These are phyloP conservation scores for Gelatoporia subvermispora DNA, from an alignment of 768 basidiomycete species.

Conservation along the genomic window DNA sequence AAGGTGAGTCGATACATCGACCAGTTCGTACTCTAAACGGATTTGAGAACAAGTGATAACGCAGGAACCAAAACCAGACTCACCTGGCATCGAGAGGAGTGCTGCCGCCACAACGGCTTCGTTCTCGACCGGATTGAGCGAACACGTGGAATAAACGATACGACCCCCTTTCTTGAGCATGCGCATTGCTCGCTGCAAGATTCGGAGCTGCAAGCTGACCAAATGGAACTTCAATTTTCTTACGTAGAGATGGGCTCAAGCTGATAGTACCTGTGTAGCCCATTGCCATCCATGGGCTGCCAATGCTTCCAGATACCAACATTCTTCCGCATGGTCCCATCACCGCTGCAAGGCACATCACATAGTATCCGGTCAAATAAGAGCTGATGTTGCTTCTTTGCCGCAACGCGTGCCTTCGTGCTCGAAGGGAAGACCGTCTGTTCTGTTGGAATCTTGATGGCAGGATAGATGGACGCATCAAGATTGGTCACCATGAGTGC, in stretches of 20 bases:
- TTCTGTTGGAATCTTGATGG: conserved; percentile 44
- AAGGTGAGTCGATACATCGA: conserved; percentile 71
- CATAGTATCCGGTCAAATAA: conserved; percentile 91
- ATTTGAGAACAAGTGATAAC: conserved; percentile 1
- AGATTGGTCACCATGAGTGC: conserved; percentile 94
- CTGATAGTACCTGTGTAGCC: conserved; percentile 69
- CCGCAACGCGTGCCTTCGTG: conserved; percentile 27
- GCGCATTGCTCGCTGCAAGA: conserved; percentile 88
- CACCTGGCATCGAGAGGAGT: conserved; percentile 65
- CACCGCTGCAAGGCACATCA: conserved; percentile 97
- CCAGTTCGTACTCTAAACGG: conserved; percentile 63
- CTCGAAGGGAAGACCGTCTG: conserved; percentile 26
- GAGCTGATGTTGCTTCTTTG: conserved; percentile 45
- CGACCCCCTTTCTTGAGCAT: conserved; percentile 82
- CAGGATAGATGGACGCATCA: conserved; percentile 85
- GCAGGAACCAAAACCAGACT: conserved; percentile 9
- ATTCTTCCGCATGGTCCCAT: conserved; percentile 95
- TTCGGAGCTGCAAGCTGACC: conserved; percentile 84
- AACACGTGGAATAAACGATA: conserved; percentile 97
- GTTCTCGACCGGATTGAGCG: conserved; percentile 94
- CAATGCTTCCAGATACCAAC: conserved; percentile 91
- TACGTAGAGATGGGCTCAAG: not conserved
- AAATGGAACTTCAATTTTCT: not conserved
- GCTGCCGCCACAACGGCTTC: conserved; percentile 92
- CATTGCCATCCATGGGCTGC: conserved; percentile 86